Evolutionary conservation across 169 alveolate species (phyloP).

Genomic region (Plasmodium vivax): DNA sequence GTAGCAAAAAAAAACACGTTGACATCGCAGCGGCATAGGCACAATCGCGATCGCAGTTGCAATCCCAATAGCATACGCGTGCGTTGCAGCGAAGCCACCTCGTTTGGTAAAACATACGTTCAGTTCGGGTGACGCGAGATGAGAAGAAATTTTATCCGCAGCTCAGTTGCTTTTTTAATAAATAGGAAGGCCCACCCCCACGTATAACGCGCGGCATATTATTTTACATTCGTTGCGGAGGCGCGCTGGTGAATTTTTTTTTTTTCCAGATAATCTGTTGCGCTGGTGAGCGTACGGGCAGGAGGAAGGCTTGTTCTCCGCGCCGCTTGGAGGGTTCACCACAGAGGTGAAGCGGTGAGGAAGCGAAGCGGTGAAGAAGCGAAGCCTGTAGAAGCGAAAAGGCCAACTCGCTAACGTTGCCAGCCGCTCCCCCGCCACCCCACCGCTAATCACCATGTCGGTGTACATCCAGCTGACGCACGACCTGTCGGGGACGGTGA

Average conservation of each 20-base stretch:
- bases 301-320: not conserved
- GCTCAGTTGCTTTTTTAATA: not conserved
- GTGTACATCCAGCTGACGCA: constrained; percentile 83
- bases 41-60: not conserved
- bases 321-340: too few species aligned
- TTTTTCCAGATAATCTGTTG: not conserved
- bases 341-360: too few species aligned
- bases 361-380: not conserved
- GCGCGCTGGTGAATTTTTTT: not conserved
- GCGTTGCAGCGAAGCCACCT: not conserved
- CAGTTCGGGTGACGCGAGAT: not conserved
- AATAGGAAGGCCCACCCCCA: not conserved
- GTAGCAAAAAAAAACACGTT: not conserved
- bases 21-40: not conserved
- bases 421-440: too few species aligned
- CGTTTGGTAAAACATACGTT: not conserved
- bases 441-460: constrained; percentile 72
- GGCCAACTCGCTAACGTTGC: not conserved
- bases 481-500: constrained; percentile 84
- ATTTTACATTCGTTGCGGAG: not conserved
- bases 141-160: not conserved
- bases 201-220: not conserved
- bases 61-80: not conserved
- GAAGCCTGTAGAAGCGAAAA: not conserved
- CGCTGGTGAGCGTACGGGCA: not conserved